Evolutionary conservation across 345 rosid genomes (phyloP).

Genomic region (Clarkia xantiana): DNA sequence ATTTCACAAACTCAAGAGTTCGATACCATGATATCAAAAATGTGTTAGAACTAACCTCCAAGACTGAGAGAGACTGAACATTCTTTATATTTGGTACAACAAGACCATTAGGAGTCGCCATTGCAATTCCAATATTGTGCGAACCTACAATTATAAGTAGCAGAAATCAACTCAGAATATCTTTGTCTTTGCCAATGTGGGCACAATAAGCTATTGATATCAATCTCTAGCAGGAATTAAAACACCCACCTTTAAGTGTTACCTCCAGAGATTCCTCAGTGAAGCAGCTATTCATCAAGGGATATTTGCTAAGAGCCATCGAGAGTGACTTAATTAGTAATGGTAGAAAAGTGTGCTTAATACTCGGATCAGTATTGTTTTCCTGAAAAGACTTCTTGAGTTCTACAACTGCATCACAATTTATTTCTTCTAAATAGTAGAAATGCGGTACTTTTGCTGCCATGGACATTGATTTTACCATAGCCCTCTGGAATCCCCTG

Average conservation of each 20-base stretch:
- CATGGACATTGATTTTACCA: conserved; percentile 92
- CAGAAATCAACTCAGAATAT: no score
- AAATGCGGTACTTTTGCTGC: conserved; percentile 91
- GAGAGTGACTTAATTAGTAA: conserved; percentile 72
- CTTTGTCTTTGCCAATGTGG: no score
- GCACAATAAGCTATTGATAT: no score
- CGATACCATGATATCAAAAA: neutral
- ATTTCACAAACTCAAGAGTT: neutral
- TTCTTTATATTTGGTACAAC: conserved; percentile 92
- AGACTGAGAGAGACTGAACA: conserved; percentile 61
- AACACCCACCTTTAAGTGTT: conserved; percentile 41
- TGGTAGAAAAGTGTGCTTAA: conserved; percentile 92
- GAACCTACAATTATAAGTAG: conserved; percentile 32
- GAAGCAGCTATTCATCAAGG: conserved; percentile 79
- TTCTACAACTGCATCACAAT: conserved; percentile 61
- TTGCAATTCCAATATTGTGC: conserved; percentile 89
- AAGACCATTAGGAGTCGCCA: conserved; percentile 80
- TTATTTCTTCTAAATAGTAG: conserved; percentile 85
- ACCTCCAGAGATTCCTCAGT: conserved; percentile 60
- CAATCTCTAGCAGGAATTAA: no score
- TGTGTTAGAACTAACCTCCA: conserved; percentile 36
- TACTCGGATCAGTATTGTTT: conserved; percentile 49
- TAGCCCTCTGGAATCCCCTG: conserved; percentile 83
- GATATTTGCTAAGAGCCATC: conserved; percentile 64
- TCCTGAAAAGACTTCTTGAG: conserved; percentile 60